These are phyloP conservation scores for Sporothrix humicola DNA, from an alignment of 2,329 filamentous ascomycete genomes.

Conservation along the genomic window DNA sequence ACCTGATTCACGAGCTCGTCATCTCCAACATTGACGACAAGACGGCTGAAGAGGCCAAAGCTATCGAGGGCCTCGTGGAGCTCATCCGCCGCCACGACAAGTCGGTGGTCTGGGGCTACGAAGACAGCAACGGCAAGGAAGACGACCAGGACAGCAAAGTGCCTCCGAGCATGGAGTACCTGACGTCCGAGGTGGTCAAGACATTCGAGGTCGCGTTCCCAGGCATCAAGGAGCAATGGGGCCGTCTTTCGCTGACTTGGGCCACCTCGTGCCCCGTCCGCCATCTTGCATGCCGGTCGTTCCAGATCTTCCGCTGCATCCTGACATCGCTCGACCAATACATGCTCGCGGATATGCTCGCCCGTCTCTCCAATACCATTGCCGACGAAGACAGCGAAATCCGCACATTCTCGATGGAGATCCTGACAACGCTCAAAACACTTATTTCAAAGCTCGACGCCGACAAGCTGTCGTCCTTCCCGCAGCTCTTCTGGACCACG, in stretches of 20 bases:
- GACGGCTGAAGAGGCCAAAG: slow-evolving; percentile 65
- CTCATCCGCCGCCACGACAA: slow-evolving; percentile 82
- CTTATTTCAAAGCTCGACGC: slow-evolving; percentile 85
- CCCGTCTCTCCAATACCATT: slow-evolving; percentile 92
- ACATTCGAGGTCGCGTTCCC: slow-evolving; percentile 87
- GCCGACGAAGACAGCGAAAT: slow-evolving; percentile 94
- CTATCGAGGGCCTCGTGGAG: slow-evolving; percentile 88
- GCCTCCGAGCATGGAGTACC: slow-evolving; percentile 82
- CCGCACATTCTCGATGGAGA: slow-evolving; percentile 97
- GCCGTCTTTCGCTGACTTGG: slow-evolving; percentile 87
- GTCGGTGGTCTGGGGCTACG: slow-evolving; percentile 90
- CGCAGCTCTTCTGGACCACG: slow-evolving; percentile 96
- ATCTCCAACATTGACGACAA: slow-evolving; percentile 77
- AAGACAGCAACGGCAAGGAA: slow-evolving; percentile 83
- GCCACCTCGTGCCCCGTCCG: slow-evolving; percentile 95
- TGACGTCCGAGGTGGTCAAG: slow-evolving; percentile 80
- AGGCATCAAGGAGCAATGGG: slow-evolving; percentile 89
- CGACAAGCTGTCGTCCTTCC: slow-evolving; percentile 82
- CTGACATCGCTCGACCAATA: slow-evolving; percentile 86
- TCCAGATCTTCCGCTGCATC: slow-evolving; percentile 95
- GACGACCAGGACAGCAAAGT: slow-evolving; percentile 79
- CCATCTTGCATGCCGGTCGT: slow-evolving; percentile 93
- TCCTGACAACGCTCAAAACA: slow-evolving; percentile 89
- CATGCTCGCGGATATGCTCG: slow-evolving; percentile 97
- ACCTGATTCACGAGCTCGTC: slow-evolving; percentile 94